Evolutionary conservation across 83 land plant species (phyloP).

Genomic region (Picea abies): DNA sequence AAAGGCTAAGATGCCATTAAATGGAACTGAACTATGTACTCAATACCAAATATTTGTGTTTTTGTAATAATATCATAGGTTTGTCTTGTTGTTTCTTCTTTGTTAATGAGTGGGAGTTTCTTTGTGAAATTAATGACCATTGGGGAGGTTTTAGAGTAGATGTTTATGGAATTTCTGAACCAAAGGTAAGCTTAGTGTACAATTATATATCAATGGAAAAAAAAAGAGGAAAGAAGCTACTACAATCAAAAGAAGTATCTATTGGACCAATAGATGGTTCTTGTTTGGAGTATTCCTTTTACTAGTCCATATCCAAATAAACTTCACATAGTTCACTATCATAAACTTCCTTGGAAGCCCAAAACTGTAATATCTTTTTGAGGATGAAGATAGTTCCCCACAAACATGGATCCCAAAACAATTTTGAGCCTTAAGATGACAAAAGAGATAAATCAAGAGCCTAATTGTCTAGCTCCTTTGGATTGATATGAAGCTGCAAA

Average conservation of each 20-base stretch:
- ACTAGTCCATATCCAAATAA: no score
- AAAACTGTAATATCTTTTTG: constrained; percentile 21
- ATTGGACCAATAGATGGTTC: no score
- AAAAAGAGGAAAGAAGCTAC: no score
- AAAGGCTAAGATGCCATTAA: constrained; percentile 43
- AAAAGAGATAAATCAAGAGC: constrained; percentile 65
- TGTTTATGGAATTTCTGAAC: constrained; percentile 25
- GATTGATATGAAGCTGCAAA: constrained; percentile 65
- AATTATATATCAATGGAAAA: not conserved
- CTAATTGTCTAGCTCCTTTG: constrained; percentile 77
- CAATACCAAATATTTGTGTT: constrained; percentile 26
- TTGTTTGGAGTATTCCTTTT: no score
- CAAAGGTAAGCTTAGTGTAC: not conserved
- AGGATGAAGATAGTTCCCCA: constrained; percentile 80
- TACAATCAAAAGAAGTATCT: no score
- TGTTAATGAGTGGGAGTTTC: not conserved
- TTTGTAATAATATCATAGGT: constrained; percentile 8
- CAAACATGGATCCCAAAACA: constrained; percentile 90
- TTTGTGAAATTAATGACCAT: constrained; percentile 43
- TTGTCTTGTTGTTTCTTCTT: constrained; percentile 39
- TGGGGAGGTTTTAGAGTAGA: no score
- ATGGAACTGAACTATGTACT: constrained; percentile 21
- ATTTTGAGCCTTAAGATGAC: constrained; percentile 25
- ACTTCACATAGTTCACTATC: no score
- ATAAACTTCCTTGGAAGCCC: no score